phyloP scores from a whole-genome alignment of 2,329 filamentous ascomycete species.

The Trichoderma semiorbis region DNA sequence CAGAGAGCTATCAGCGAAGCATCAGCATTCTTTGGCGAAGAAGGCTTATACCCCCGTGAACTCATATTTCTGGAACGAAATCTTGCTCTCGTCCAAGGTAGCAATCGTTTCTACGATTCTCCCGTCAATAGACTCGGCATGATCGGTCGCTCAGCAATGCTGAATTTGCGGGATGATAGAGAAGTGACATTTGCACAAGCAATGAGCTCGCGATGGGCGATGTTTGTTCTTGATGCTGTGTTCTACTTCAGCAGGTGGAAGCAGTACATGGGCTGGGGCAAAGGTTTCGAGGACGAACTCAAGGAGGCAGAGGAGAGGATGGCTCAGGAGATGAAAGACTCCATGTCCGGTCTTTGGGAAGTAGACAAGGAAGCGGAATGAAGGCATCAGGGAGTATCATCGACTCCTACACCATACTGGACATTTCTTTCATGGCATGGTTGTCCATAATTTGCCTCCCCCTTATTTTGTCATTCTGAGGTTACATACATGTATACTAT shows the following conservation, averaged over 20 bases:
- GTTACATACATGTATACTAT: neutral
- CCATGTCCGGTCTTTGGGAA: slow-evolving; percentile 9
- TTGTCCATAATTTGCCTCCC: neutral
- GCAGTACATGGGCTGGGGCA: slow-evolving; percentile 15
- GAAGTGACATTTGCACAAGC: neutral
- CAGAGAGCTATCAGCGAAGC: neutral
- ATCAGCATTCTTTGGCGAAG: slow-evolving; percentile 1
- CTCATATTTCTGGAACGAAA: slow-evolving; percentile 13
- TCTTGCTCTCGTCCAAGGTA: slow-evolving; percentile 9
- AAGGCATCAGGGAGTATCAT: neutral
- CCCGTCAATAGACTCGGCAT: slow-evolving; percentile 10
- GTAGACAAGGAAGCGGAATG: neutral
- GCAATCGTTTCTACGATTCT: slow-evolving; percentile 14
- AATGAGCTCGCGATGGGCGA: slow-evolving; percentile 1
- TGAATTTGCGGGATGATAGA: neutral
- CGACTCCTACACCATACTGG: neutral
- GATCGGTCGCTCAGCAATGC: slow-evolving; percentile 16
- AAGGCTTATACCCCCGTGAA: slow-evolving; percentile 5
- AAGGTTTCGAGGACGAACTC: slow-evolving; percentile 9
- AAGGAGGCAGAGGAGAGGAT: slow-evolving; percentile 16
- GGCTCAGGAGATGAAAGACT: slow-evolving; percentile 14
- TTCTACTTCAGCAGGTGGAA: slow-evolving; percentile 11
- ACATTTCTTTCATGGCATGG: neutral
- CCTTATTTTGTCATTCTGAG: neutral
- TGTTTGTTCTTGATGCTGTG: slow-evolving; percentile 14